Percentiles rank a stretch among this genome's conserved stretches.
Conservation (phyloP, 768 basidiomycete species). For the Phanerochaete carnosa region DNA sequence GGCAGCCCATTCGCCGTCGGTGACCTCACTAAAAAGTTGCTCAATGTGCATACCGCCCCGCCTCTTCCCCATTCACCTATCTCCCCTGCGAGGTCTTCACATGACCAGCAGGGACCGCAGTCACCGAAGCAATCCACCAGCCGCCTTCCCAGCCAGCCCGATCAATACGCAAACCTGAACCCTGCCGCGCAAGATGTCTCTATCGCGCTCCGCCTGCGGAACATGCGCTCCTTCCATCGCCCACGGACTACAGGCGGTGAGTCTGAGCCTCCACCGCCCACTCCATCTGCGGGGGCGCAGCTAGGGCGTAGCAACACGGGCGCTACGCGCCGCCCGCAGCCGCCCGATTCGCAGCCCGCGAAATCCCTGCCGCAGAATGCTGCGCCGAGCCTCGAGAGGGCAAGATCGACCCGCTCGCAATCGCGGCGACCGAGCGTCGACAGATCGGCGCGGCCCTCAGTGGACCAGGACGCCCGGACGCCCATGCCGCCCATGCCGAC, state of each 20-base stretch:
- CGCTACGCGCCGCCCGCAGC: slow-evolving; percentile 15
- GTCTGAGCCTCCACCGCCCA: slow-evolving; percentile 23
- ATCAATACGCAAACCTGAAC: not conserved
- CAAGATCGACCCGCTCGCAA: slow-evolving; percentile 9
- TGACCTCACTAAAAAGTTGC: slow-evolving; percentile 56
- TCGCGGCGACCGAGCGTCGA: slow-evolving; percentile 23
- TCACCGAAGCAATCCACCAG: not conserved
- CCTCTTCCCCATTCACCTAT: slow-evolving; percentile 12
- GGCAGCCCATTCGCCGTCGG: slow-evolving; percentile 46
- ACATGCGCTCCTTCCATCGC: slow-evolving; percentile 63
- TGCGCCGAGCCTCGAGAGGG: slow-evolving; percentile 5
- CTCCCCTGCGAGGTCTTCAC: slow-evolving; percentile 13
- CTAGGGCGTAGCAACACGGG: slow-evolving; percentile 27
- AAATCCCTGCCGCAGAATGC: slow-evolving; percentile 7
- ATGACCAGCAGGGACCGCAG: slow-evolving; percentile 13
- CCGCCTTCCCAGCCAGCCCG: not conserved
- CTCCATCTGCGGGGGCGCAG: slow-evolving; percentile 8
- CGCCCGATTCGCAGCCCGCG: slow-evolving; percentile 5
- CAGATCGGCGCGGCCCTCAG: slow-evolving; percentile 17
- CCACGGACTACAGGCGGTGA: slow-evolving; percentile 33
- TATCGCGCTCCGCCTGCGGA: slow-evolving; percentile 34
- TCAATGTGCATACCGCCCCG: slow-evolving; percentile 40
- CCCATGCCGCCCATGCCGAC: slow-evolving; percentile 34
- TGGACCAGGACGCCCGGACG: slow-evolving; percentile 12
- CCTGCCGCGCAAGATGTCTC: not conserved